Evolutionary conservation across 345 rosid genomes (phyloP).

Genomic region (Boechera retrofracta): DNA sequence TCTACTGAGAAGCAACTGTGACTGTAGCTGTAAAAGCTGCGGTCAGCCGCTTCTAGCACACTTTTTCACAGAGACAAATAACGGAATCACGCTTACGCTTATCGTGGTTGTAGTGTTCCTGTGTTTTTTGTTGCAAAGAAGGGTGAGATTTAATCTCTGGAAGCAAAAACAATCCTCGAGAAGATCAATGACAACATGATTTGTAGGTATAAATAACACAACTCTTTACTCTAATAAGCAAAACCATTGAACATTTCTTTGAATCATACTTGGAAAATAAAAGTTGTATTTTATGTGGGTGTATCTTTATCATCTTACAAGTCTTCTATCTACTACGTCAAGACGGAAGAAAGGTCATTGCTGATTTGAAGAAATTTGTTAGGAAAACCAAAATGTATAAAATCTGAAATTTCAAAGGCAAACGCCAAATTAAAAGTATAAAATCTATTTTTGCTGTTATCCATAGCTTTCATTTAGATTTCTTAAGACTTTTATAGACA

Average conservation of each 20-base stretch:
- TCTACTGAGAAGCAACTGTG: slow-evolving; percentile 47
- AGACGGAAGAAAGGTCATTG: slow-evolving; percentile 1
- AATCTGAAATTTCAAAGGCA: slow-evolving; percentile 14
- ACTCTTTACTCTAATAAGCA: background rate
- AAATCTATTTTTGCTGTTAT: slow-evolving; percentile 14
- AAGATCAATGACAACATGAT: slow-evolving; percentile 38
- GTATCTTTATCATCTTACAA: slow-evolving; percentile 14
- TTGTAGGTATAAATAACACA: background rate
- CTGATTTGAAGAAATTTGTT: background rate
- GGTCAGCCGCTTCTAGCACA: slow-evolving; percentile 42
- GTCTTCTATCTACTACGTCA: slow-evolving; percentile 9
- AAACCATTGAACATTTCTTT: background rate
- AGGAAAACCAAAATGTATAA: slow-evolving; percentile 4
- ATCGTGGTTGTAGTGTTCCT: slow-evolving; percentile 57
- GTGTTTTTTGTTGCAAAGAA: slow-evolving; percentile 58
- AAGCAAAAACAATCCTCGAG: slow-evolving; percentile 57
- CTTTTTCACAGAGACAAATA: slow-evolving; percentile 51
- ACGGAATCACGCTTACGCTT: slow-evolving; percentile 56
- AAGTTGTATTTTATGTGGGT: background rate
- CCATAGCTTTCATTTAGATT: slow-evolving; percentile 29
- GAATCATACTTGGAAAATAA: background rate
- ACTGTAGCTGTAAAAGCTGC: slow-evolving; percentile 48
- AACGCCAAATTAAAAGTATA: background rate
- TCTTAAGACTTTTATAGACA: background rate
- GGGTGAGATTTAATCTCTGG: slow-evolving; percentile 52